A percentile compares a stretch with the other conserved stretches of the same genome.
Evolutionary conservation across 148 eudicot species (phyloP).

Genomic region (Rhododendron ferrugineum): DNA sequence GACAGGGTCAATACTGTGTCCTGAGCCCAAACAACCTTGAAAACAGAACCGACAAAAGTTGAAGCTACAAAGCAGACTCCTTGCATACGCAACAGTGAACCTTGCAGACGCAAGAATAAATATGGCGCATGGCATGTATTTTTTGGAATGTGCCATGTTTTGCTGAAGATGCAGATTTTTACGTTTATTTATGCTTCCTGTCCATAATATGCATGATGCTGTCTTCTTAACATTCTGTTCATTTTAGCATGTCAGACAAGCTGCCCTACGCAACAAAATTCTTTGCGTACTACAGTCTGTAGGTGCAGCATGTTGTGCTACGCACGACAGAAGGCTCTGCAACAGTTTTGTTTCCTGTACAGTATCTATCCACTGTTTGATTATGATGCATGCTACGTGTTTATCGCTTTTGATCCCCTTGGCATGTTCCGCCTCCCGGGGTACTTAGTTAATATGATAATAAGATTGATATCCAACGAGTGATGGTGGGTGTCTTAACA

Average conservation of each 20-base stretch:
- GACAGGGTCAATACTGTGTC: too few species aligned
- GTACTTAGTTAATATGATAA: not conserved
- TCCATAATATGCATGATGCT: not conserved
- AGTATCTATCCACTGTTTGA: not conserved
- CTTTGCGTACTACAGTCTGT: not conserved
- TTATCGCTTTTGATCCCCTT: not conserved
- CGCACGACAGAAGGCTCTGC: not conserved
- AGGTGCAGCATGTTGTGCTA: not conserved
- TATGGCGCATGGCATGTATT: not conserved
- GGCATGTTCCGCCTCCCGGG: not conserved
- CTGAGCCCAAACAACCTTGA: not conserved
- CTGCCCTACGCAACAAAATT: too few species aligned
- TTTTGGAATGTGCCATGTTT: not conserved
- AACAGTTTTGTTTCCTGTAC: not conserved
- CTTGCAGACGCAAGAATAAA: not conserved
- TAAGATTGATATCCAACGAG: not conserved
- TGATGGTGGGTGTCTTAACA: not conserved
- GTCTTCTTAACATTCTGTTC: not conserved
- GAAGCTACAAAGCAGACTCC: not conserved
- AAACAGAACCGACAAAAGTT: not conserved
- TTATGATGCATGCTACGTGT: not conserved
- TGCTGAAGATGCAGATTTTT: not conserved
- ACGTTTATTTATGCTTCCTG: not conserved
- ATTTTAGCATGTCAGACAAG: too few species aligned
- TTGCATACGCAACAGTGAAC: not conserved